phyloP scores from a whole-genome alignment of 768 basidiomycete genomes.

The Phylloporus sp. region DNA sequence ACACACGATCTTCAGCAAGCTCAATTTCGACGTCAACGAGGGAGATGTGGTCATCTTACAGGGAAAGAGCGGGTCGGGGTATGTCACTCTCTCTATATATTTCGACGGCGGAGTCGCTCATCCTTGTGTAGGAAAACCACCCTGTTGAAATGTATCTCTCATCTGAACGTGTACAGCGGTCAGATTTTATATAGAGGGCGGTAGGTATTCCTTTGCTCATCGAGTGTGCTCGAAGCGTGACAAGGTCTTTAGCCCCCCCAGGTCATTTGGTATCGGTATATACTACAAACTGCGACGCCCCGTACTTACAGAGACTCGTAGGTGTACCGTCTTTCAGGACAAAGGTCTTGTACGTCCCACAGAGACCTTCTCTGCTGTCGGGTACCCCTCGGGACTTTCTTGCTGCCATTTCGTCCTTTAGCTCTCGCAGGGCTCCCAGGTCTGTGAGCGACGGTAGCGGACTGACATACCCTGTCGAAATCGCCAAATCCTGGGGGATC shows the following conservation, averaged over 20 bases:
- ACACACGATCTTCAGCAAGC: slow-evolving; percentile 51
- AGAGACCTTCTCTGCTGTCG: slow-evolving; percentile 81
- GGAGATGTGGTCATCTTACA: slow-evolving; percentile 76
- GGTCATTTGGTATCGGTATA: slow-evolving; percentile 39
- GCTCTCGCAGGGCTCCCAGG: slow-evolving; percentile 33
- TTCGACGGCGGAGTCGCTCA: not conserved
- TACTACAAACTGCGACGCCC: not conserved
- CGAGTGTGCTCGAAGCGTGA: not conserved
- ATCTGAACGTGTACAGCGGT: slow-evolving; percentile 68
- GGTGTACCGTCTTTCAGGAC: slow-evolving; percentile 78
- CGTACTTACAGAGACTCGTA: slow-evolving; percentile 23
- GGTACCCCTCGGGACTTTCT: slow-evolving; percentile 77
- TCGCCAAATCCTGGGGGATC: slow-evolving; percentile 64
- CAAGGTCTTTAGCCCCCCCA: slow-evolving; percentile 40
- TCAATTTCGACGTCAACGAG: slow-evolving; percentile 58
- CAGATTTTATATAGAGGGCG: slow-evolving; percentile 60
- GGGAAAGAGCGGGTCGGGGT: slow-evolving; percentile 78
- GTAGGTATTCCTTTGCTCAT: slow-evolving; percentile 35
- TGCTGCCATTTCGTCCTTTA: slow-evolving; percentile 47
- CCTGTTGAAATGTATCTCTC: slow-evolving; percentile 77
- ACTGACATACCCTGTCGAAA: slow-evolving; percentile 41
- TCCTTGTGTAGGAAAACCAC: slow-evolving; percentile 52
- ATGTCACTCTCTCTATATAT: slow-evolving; percentile 10
- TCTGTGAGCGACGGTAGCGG: slow-evolving; percentile 23
- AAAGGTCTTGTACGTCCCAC: slow-evolving; percentile 79